Percentiles rank a stretch among this genome's conserved stretches.
Conservation (phyloP, 768 basidiomycete species). For the Macrolepiota dolichaula region DNA sequence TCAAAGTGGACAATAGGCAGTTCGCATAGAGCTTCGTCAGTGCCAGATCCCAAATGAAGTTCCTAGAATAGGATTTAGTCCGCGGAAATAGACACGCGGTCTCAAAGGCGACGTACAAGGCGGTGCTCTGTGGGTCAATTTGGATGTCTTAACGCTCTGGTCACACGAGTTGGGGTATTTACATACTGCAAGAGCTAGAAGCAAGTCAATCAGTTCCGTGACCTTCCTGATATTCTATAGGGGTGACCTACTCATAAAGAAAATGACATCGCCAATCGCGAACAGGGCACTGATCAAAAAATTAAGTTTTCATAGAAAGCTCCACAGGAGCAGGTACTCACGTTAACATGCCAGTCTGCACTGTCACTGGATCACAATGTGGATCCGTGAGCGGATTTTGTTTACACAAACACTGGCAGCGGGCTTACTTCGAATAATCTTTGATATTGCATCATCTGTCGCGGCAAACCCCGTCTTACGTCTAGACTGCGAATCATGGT, state of each 20-base stretch:
- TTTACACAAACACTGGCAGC: neutral
- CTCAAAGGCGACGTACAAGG: conserved; percentile 30
- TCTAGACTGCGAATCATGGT: conserved; percentile 21
- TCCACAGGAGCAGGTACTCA: conserved; percentile 13
- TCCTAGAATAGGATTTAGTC: conserved; percentile 21
- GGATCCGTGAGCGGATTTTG: conserved; percentile 1
- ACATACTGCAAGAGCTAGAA: conserved; percentile 32
- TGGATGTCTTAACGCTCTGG: neutral
- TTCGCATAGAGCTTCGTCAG: conserved; percentile 48
- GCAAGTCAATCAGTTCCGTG: neutral
- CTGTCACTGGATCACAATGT: conserved; percentile 27
- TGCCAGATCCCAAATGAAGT: conserved; percentile 48
- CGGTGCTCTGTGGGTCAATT: conserved; percentile 32
- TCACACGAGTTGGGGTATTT: neutral
- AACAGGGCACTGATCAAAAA: conserved; percentile 30
- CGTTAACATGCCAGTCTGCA: conserved; percentile 42
- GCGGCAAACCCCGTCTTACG: conserved; percentile 39
- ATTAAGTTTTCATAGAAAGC: neutral
- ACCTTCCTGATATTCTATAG: neutral
- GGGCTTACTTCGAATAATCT: conserved; percentile 29
- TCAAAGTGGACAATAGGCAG: conserved; percentile 45
- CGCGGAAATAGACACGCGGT: neutral
- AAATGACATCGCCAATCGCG: conserved; percentile 39
- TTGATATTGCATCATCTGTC: conserved; percentile 38
- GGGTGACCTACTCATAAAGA: conserved; percentile 37